Conservation (phyloP, 2,329 filamentous ascomycete species). For the Ophiocordyceps camponoti-leonardi region DNA sequence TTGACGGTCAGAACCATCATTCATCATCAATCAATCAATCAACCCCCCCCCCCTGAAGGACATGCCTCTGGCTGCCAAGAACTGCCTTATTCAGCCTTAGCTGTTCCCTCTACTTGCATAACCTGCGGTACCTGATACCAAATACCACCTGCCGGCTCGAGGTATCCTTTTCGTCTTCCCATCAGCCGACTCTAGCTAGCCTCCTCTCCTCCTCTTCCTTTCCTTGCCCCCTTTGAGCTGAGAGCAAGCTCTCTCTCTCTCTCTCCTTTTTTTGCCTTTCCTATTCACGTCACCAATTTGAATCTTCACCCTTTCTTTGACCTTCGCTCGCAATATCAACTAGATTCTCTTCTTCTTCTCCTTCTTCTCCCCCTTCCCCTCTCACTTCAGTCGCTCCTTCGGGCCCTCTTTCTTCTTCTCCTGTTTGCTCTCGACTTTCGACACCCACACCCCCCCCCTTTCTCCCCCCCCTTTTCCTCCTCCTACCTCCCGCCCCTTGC, state of each 20-base stretch:
- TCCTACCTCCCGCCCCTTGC: too few species aligned
- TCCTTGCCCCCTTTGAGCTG: not conserved
- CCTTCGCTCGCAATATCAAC: not conserved
- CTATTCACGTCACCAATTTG: too few species aligned
- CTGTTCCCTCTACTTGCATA: not conserved
- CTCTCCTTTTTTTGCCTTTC: not conserved
- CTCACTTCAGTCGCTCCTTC: conserved; percentile 24
- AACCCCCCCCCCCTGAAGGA: too few species aligned
- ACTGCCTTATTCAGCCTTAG: not conserved
- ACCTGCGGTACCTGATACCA: not conserved
- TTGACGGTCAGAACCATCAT: too few species aligned
- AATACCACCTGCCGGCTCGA: not conserved
- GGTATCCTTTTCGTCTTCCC: not conserved
- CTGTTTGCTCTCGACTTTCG: conserved; percentile 4
- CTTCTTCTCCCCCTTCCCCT: too few species aligned
- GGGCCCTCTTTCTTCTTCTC: conserved; percentile 8
- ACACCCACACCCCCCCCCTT: conserved; percentile 2
- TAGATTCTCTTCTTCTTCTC: not conserved
- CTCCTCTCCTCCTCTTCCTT: not conserved
- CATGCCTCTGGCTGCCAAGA: not conserved
- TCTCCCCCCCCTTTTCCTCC: not conserved
- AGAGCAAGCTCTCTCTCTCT: not conserved
- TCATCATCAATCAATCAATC: too few species aligned
- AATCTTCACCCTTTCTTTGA: not conserved
- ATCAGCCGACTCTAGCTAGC: not conserved